Evolutionary conservation across 2,329 filamentous ascomycete species (phyloP), one percentile per base, ranked within the genome.

Genomic region (Nigrospora sphaerica): DNA sequence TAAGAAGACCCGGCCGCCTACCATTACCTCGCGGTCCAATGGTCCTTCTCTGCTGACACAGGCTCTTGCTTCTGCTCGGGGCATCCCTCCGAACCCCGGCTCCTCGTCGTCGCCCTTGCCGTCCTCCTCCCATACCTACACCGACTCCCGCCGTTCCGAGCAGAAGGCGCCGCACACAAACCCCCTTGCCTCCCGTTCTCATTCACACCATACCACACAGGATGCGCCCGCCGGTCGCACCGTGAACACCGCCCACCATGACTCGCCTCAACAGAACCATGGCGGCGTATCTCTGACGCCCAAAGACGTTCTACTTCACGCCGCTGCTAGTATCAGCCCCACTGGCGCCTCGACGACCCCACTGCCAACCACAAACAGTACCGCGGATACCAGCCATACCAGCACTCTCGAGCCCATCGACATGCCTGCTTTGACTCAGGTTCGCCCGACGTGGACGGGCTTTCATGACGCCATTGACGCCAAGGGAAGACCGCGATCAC

Each of bases 21-120:
- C 62, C 51, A 58, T 63, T 52, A 59, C 63, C 53, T 65, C 68
- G 53, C 67, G 68, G 59, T 67, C 71, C 56, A 66, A 64, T 58
- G 75, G 75, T 52, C 73, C 75, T 54, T 80, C 77, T 48, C 62
- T 80, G 56, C 69, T 80, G 63, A 73, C 74, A 49, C 74, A 80
- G 64, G 76, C 77, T 59, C 67, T 80, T 61, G 76, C 76, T 60
- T 77, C 75, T 64, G 77, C 76, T 58, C 74, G 77, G 57, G 76
- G 75, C 58, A 77, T 78, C 42, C 62, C 58, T 42, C 54, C 59
- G 17, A 55, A 60, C 46, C 33, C 16, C 23, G 23, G 23, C 23
- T 28, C 23, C 6, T 28, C 23, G 23, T 28, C 23, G 23, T 28
- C 23, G 23, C 23, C 23, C 23, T 10, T 28, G 23, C 23, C 23